Evolutionary conservation across 495 filamentous ascomycete genomes (phyloP).

Genomic region (Peziza echinospora): DNA sequence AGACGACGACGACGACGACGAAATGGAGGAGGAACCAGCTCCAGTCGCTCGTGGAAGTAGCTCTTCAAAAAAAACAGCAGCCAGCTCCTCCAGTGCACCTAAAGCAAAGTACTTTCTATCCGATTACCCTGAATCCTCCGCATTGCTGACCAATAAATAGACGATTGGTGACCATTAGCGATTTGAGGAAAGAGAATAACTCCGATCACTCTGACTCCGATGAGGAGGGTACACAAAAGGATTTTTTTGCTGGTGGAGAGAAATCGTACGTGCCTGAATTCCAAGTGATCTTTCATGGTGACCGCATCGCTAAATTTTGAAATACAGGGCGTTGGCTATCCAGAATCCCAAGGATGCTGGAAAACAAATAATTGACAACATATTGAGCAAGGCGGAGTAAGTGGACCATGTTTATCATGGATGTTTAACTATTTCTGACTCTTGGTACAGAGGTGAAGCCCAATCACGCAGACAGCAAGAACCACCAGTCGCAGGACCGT

Average conservation of each 20-base stretch:
- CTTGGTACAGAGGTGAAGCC: not conserved
- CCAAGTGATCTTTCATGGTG: not conserved
- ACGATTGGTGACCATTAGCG: not conserved
- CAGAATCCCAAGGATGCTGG: constrained; percentile 53
- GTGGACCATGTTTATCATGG: no score
- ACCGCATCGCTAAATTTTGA: no score
- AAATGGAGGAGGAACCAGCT: constrained; percentile 28
- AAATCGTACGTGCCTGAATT: constrained; percentile 36
- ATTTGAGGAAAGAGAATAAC: not conserved
- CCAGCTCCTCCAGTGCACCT: not conserved
- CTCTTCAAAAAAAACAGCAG: not conserved
- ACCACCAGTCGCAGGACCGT: constrained; percentile 30
- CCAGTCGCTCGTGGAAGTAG: not conserved
- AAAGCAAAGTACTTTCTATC: not conserved
- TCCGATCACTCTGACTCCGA: constrained; percentile 17
- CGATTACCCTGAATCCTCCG: not conserved
- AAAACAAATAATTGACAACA: constrained; percentile 48
- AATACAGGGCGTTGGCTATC: constrained; percentile 57
- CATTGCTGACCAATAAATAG: no score
- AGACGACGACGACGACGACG: constrained; percentile 36
- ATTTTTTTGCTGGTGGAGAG: constrained; percentile 86
- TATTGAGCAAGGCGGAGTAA: constrained; percentile 63
- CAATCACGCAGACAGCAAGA: constrained; percentile 4
- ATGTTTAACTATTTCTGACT: not conserved
- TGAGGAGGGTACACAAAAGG: constrained; percentile 41